Percentiles rank a stretch among this genome's conserved stretches.
Conservation (phyloP, 2,329 filamentous ascomycete species). For the Thielaviopsis ethacetica region DNA sequence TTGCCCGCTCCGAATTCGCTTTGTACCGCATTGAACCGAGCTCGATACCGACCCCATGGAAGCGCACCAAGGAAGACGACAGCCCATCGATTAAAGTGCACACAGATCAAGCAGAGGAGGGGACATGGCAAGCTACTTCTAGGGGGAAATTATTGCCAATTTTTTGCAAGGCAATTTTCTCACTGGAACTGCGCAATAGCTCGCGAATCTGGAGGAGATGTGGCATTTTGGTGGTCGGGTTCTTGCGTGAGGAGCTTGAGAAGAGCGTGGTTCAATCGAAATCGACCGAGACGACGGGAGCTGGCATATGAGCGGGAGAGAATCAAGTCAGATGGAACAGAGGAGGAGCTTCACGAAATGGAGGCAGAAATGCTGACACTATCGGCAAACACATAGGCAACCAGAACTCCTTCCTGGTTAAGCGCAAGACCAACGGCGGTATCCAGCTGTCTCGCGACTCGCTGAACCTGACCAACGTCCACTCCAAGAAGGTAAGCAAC, state of each 20-base stretch:
- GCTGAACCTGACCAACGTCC: constrained; percentile 81
- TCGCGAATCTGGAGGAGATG: background rate
- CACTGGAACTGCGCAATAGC: background rate
- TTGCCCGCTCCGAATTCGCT: background rate
- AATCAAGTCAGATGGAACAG: background rate
- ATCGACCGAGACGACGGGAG: background rate
- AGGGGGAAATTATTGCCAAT: constrained; percentile 6
- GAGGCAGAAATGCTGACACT: constrained; percentile 7
- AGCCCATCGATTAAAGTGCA: background rate
- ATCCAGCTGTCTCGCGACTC: constrained; percentile 87
- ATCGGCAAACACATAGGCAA: constrained; percentile 38
- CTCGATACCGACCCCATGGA: background rate
- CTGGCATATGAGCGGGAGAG: background rate
- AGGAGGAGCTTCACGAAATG: background rate
- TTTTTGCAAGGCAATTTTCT: background rate
- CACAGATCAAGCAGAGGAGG: background rate
- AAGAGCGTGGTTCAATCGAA: background rate
- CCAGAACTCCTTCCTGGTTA: constrained; percentile 84
- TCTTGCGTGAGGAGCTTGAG: background rate
- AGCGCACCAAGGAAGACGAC: background rate
- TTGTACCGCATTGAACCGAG: background rate
- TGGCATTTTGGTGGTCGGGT: background rate
- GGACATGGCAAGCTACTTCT: background rate
- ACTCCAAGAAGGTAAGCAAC: constrained; percentile 65
- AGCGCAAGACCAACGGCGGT: constrained; percentile 66